Conservation (phyloP, 1,139 yeast species). For the Saccharomycopsis hybrid region DNA sequence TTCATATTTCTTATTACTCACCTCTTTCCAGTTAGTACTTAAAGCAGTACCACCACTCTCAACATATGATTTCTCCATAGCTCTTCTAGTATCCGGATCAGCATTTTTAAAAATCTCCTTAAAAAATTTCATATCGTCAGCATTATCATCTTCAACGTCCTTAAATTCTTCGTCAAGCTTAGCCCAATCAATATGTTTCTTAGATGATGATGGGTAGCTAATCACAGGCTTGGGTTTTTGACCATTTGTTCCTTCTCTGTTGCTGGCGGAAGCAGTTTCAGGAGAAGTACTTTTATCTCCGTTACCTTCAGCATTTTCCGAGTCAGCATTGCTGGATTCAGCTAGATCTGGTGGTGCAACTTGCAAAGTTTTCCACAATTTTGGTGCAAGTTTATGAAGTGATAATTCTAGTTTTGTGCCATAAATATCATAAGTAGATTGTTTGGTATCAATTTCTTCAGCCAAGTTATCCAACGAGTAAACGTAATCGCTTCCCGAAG, state of each 20-base stretch:
- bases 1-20: conserved; percentile 58
- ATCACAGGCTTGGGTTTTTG: conserved; percentile 22
- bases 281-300: conserved; percentile 1
- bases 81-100: conserved; percentile 82
- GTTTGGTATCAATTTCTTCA: conserved; percentile 41
- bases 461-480: conserved; percentile 47
- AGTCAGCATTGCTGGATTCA: conserved; percentile 17
- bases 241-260: conserved; percentile 15
- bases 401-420: conserved; percentile 71
- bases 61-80: conserved; percentile 95
- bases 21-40: conserved; percentile 95
- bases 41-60: conserved; percentile 93
- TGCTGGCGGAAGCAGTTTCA: conserved; percentile 9
- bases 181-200: conserved; percentile 65
- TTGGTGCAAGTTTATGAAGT: conserved; percentile 27
- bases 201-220: conserved; percentile 59
- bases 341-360: conserved; percentile 20
- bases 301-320: conserved; percentile 2
- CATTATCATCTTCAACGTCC: conserved; percentile 40
- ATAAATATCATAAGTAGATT: conserved; percentile 47
- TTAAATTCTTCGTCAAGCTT: conserved; percentile 49
- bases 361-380: conserved; percentile 36
- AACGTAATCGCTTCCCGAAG: conserved; percentile 40
- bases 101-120: conserved; percentile 67
- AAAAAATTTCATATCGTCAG: conserved; percentile 66